phyloP scores from a whole-genome alignment of 371 early-diverging fungal genomes.

The Globomyces sp. region DNA sequence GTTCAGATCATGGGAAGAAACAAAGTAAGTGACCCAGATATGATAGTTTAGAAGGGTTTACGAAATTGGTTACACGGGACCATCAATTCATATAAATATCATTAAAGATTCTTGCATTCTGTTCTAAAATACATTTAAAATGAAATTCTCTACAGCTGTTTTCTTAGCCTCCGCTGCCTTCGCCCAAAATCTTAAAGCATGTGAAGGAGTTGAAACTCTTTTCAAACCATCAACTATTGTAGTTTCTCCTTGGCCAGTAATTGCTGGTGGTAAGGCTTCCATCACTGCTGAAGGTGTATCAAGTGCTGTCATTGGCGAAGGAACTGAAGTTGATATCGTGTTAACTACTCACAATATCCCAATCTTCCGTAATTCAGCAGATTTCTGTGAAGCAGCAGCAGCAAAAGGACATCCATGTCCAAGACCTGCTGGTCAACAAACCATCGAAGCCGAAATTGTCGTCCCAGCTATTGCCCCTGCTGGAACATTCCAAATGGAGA shows the following conservation, averaged over 20 bases:
- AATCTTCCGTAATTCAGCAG: background rate
- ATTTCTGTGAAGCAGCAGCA: background rate
- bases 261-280: background rate
- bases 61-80: too few relatives aligned
- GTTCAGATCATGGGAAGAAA: too few relatives aligned
- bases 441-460: background rate
- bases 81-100: too few relatives aligned
- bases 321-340: background rate
- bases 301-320: background rate
- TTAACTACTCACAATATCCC: background rate
- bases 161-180: too few relatives aligned
- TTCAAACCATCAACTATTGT: too few relatives aligned
- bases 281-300: background rate
- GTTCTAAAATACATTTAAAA: too few relatives aligned
- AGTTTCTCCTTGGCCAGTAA: background rate
- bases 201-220: too few relatives aligned
- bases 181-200: too few relatives aligned
- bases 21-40: too few relatives aligned
- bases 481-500: background rate
- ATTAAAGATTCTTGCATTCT: too few relatives aligned
- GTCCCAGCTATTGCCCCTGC: constrained; percentile 11
- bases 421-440: constrained; percentile 1
- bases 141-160: too few relatives aligned
- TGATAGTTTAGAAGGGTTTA: too few relatives aligned
- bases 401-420: constrained; percentile 3